Percentiles rank a stretch among this genome's conserved stretches.
Conservation (phyloP, 441 rosid species). For the Brassica hybrid region DNA sequence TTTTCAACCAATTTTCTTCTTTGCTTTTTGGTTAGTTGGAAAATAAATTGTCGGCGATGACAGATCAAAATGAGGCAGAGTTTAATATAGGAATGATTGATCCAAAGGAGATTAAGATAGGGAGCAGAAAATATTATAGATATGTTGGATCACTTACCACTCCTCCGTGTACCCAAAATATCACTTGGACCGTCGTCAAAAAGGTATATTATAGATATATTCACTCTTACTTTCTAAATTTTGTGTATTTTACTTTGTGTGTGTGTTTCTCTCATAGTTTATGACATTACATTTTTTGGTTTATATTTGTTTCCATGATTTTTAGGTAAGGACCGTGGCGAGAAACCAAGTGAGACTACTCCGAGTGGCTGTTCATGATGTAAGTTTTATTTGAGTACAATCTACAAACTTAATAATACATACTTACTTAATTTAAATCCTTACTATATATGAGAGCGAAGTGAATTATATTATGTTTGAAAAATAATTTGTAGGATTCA, state of each 20-base stretch:
- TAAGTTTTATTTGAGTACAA: constrained; percentile 19
- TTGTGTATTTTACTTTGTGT: background rate
- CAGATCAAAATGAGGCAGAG: constrained; percentile 44
- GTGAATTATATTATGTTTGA: constrained; percentile 9
- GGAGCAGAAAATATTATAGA: constrained; percentile 67
- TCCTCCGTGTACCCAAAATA: constrained; percentile 85
- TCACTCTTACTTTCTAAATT: background rate
- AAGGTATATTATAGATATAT: constrained; percentile 54
- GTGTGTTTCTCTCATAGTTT: background rate
- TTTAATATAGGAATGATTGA: constrained; percentile 54
- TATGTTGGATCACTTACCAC: constrained; percentile 81
- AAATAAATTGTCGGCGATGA: constrained; percentile 41
- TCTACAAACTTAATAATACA: background rate
- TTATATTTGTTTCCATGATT: constrained; percentile 1
- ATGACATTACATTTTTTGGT: background rate
- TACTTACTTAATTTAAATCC: background rate
- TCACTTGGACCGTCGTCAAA: constrained; percentile 66
- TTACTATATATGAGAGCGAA: background rate
- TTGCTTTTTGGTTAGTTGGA: constrained; percentile 46
- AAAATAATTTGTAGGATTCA: constrained; percentile 50
- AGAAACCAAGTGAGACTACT: constrained; percentile 30
- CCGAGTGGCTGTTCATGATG: constrained; percentile 42
- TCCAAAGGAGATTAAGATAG: constrained; percentile 56
- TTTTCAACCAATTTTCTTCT: background rate
- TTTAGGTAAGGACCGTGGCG: constrained; percentile 33